Conservation (phyloP, 2,329 filamentous ascomycete genomes). For the Exophiala aquamarina region DNA sequence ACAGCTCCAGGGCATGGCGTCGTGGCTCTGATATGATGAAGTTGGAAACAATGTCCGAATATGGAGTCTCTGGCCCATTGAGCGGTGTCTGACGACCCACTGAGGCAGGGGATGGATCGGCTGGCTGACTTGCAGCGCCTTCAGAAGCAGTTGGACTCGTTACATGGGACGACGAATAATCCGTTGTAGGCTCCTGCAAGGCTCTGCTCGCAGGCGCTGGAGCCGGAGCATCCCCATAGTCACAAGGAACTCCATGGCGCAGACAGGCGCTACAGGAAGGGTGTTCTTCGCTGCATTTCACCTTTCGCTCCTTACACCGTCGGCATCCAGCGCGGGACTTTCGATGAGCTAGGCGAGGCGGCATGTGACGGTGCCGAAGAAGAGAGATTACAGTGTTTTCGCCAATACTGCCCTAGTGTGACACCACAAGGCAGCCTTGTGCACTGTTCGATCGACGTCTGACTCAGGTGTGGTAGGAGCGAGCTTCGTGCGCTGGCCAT, state of each 20-base stretch:
- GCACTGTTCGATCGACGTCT: too few relatives aligned
- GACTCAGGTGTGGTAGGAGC: too few relatives aligned
- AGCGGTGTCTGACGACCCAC: neutral
- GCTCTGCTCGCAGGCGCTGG: too few relatives aligned
- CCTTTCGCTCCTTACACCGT: conserved; percentile 18
- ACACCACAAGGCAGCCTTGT: too few relatives aligned
- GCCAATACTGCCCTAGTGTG: too few relatives aligned
- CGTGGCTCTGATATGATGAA: conserved; percentile 4
- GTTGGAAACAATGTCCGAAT: conserved; percentile 1
- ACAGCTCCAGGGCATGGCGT: conserved; percentile 12
- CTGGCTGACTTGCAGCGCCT: too few relatives aligned
- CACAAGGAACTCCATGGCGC: conserved; percentile 8
- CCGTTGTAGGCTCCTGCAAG: too few relatives aligned
- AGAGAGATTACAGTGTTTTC: too few relatives aligned
- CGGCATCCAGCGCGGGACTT: conserved; percentile 18
- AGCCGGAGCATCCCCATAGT: conserved; percentile 1
- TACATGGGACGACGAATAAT: too few relatives aligned
- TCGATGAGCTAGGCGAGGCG: conserved; percentile 8
- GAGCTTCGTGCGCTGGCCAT: too few relatives aligned
- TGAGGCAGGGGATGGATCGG: too few relatives aligned
- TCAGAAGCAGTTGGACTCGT: too few relatives aligned
- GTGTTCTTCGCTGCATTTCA: conserved; percentile 33
- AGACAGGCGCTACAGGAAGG: conserved; percentile 21
- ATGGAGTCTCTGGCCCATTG: conserved; percentile 7
- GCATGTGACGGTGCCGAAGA: neutral